These are phyloP conservation scores for Geum urbanum DNA, from an alignment of 306 rosid genomes.

Conservation along the genomic window DNA sequence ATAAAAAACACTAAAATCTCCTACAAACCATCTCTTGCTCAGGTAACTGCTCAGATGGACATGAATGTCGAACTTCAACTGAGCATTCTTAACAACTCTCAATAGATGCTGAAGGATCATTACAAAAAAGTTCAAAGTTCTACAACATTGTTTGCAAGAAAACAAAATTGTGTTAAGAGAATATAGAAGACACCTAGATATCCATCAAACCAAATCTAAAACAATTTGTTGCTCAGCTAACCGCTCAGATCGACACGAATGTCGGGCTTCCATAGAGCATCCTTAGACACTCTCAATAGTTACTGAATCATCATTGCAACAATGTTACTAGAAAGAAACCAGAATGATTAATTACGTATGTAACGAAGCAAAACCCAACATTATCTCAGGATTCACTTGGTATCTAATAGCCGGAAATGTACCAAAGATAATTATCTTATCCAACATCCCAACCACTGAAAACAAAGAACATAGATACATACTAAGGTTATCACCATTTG, in stretches of 20 bases:
- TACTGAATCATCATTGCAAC: conserved; percentile 30
- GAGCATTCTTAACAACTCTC: conserved; percentile 26
- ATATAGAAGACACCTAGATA: neutral
- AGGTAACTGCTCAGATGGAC: conserved; percentile 48
- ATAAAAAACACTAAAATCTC: too few species aligned
- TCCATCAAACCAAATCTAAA: neutral
- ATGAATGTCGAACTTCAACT: conserved; percentile 25
- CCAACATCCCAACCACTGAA: neutral
- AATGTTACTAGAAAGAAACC: neutral
- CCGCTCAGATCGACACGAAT: conserved; percentile 40
- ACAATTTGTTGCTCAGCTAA: conserved; percentile 39
- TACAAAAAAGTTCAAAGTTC: conserved; percentile 19
- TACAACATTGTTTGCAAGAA: neutral
- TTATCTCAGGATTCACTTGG: neutral
- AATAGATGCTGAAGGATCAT: conserved; percentile 35
- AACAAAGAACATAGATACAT: neutral
- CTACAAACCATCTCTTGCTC: conserved; percentile 25
- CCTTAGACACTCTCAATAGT: conserved; percentile 26
- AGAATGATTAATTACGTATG: neutral
- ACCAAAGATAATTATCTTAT: neutral
- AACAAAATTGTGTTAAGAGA: too few species aligned
- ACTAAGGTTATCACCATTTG: neutral
- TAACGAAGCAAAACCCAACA: neutral
- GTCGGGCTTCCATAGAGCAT: conserved; percentile 31
- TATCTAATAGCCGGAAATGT: neutral